Percentiles rank a stretch among this genome's conserved stretches.
Evolutionary conservation across 306 rosid genomes (phyloP).

Genomic region (Rosa chinensis): DNA sequence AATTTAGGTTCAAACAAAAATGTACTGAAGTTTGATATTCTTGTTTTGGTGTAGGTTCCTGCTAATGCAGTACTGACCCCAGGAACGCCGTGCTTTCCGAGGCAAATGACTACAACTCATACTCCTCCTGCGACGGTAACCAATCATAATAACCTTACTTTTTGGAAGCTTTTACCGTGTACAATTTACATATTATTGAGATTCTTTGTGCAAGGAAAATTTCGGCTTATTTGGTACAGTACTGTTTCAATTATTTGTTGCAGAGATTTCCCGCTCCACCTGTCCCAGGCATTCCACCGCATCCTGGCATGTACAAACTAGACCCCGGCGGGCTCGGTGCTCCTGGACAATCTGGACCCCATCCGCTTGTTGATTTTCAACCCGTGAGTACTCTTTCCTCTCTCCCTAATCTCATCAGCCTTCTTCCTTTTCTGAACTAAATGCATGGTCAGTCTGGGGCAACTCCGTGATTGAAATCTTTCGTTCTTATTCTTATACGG

Average conservation of each 20-base stretch:
- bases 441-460: neutral
- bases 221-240: neutral
- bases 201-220: neutral
- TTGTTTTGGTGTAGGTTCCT: slow-evolving; percentile 45
- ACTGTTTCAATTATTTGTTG: slow-evolving; percentile 1
- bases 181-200: neutral
- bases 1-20: neutral
- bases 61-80: slow-evolving; percentile 41
- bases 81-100: slow-evolving; percentile 65
- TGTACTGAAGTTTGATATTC: neutral
- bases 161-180: slow-evolving; percentile 40
- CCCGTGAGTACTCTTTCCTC: slow-evolving; percentile 46
- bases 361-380: slow-evolving; percentile 52
- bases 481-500: neutral
- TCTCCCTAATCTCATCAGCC: neutral
- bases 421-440: neutral
- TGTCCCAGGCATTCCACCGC: slow-evolving; percentile 61
- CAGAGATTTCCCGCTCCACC: slow-evolving; percentile 60
- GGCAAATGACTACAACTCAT: slow-evolving; percentile 36
- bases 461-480: neutral
- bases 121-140: slow-evolving; percentile 41
- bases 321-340: slow-evolving; percentile 37
- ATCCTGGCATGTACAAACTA: slow-evolving; percentile 59
- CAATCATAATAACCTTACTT: slow-evolving; percentile 16
- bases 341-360: slow-evolving; percentile 38